Evolutionary conservation across 2,329 filamentous ascomycete genomes (phyloP).

Genomic region (Monosporascus sp.): DNA sequence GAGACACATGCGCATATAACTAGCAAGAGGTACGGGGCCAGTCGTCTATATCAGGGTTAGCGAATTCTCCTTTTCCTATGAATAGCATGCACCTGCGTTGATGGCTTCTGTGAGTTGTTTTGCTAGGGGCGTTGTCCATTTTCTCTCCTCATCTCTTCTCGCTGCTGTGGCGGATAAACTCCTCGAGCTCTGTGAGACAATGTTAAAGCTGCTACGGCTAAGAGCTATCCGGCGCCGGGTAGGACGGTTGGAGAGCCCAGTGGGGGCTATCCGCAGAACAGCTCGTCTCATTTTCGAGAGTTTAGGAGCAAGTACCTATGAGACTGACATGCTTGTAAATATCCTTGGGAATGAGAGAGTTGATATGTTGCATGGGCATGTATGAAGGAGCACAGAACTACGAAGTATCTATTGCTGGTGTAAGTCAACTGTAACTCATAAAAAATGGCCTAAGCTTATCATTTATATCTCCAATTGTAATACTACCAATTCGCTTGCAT

Average conservation of each 20-base stretch:
- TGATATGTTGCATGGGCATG: no score
- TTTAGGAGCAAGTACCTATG: not conserved
- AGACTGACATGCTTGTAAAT: not conserved
- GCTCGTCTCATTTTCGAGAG: constrained; percentile 19
- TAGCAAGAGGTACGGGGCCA: constrained; percentile 83
- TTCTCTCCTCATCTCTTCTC: constrained; percentile 38
- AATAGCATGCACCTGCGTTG: constrained; percentile 50
- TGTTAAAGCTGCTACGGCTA: constrained; percentile 3
- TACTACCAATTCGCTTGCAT: no score
- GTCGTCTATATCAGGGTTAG: constrained; percentile 51
- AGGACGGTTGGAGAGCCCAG: constrained; percentile 16
- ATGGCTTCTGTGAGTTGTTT: constrained; percentile 85
- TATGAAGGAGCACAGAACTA: not conserved
- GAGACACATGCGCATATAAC: constrained; percentile 98
- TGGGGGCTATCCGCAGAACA: constrained; percentile 13
- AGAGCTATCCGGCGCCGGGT: constrained; percentile 9
- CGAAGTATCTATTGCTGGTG: not conserved
- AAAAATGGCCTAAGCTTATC: not conserved
- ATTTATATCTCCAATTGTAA: no score
- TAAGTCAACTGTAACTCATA: no score
- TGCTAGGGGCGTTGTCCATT: constrained; percentile 91
- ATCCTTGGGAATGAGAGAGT: not conserved
- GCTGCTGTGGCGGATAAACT: constrained; percentile 23
- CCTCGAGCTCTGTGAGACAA: constrained; percentile 15
- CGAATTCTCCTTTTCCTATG: not conserved